Evolutionary conservation across 148 eudicot genomes (phyloP).

Genomic region (Selenicereus undatus): DNA sequence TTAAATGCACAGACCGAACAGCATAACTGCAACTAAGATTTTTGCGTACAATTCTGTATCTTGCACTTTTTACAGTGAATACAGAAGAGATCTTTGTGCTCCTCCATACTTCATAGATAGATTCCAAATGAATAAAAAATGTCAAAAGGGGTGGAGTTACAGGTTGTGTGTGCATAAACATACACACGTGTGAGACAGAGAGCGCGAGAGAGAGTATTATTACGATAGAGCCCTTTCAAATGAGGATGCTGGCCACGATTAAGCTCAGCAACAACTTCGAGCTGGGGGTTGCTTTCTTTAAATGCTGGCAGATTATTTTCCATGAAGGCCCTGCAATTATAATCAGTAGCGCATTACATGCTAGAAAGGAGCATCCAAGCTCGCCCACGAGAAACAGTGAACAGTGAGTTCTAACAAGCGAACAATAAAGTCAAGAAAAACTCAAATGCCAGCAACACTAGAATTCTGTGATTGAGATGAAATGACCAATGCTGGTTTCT

Average conservation of each 20-base stretch:
- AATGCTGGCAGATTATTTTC: background rate
- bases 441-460: background rate
- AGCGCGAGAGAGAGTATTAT: background rate
- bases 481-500: background rate
- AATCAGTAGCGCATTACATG: background rate
- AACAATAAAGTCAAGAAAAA: no score
- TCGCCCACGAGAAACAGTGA: background rate
- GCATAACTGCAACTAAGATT: background rate
- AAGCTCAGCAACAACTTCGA: conserved; percentile 10
- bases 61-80: background rate
- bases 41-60: background rate
- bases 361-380: background rate
- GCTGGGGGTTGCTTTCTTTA: conserved; percentile 13
- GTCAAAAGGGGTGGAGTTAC: no score
- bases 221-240: conserved; percentile 17
- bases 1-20: background rate
- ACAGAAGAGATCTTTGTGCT: no score
- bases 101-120: no score
- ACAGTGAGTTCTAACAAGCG: background rate
- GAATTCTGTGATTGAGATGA: background rate
- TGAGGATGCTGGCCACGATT: conserved; percentile 9
- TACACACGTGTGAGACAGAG: background rate
- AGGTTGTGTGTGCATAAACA: no score
- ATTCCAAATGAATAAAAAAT: no score
- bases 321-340: conserved; percentile 11